Conservation (phyloP, 2,329 filamentous ascomycete species). For the Fusarium veterinarium region DNA sequence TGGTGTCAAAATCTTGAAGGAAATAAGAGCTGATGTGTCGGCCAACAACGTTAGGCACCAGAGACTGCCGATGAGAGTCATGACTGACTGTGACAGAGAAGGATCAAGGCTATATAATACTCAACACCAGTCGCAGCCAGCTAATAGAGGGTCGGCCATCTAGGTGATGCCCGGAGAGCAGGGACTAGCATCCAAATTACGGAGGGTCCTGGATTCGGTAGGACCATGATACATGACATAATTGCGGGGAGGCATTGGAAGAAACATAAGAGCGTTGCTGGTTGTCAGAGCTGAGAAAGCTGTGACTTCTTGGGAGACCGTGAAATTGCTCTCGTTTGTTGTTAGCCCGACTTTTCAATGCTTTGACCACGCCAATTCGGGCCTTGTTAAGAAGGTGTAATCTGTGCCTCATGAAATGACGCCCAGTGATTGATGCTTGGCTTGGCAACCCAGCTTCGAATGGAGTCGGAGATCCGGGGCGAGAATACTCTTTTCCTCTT, state of each 20-base stretch:
- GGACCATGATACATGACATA: slow-evolving; percentile 59
- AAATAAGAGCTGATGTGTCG: slow-evolving; percentile 32
- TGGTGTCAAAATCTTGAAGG: not conserved
- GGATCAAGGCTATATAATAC: slow-evolving; percentile 45
- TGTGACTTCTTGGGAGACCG: slow-evolving; percentile 38
- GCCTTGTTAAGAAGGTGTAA: slow-evolving; percentile 33
- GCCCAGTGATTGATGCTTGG: slow-evolving; percentile 7
- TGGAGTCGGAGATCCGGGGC: slow-evolving; percentile 27
- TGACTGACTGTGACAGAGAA: slow-evolving; percentile 41
- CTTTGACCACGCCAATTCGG: slow-evolving; percentile 45
- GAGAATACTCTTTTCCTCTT: slow-evolving; percentile 27
- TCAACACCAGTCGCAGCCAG: slow-evolving; percentile 32
- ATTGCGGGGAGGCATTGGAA: slow-evolving; percentile 52
- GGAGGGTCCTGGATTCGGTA: slow-evolving; percentile 51
- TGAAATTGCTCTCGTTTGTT: slow-evolving; percentile 26
- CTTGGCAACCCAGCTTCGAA: slow-evolving; percentile 34
- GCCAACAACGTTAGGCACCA: slow-evolving; percentile 44
- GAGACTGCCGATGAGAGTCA: slow-evolving; percentile 38
- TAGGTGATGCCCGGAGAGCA: slow-evolving; percentile 44
- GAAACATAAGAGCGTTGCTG: slow-evolving; percentile 25
- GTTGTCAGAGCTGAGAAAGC: slow-evolving; percentile 35
- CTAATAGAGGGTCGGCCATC: slow-evolving; percentile 31
- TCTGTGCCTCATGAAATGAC: slow-evolving; percentile 34
- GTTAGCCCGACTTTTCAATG: slow-evolving; percentile 37
- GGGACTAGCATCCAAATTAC: slow-evolving; percentile 49